phyloP scores from a whole-genome alignment of 108 stramenopile species.

The Halocafeteria seosinensis region DNA sequence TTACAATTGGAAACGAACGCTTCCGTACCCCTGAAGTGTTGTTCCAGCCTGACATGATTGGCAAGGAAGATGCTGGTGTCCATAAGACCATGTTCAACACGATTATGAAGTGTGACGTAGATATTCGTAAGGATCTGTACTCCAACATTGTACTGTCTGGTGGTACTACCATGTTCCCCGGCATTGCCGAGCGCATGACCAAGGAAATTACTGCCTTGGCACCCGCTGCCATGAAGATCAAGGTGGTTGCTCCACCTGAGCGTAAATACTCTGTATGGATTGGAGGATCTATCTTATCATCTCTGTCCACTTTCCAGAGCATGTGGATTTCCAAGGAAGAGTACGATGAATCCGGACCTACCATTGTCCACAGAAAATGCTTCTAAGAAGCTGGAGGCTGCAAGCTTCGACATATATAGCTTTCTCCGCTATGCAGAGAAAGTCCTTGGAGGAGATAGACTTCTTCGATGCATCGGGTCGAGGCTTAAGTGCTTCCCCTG shows the following conservation, averaged over 20 bases:
- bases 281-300: constrained; percentile 85
- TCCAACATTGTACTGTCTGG: constrained; percentile 48
- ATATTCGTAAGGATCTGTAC: constrained; percentile 77
- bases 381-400: too few species aligned
- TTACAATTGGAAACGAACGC: constrained; percentile 42
- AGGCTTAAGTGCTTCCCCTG: too few species aligned
- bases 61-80: constrained; percentile 87
- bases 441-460: too few species aligned
- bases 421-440: too few species aligned
- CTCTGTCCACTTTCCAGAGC: constrained; percentile 84
- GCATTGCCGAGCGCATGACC: constrained; percentile 94
- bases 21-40: constrained; percentile 50
- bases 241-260: constrained; percentile 60
- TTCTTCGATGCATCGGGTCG: too few species aligned
- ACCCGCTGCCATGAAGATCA: constrained; percentile 84
- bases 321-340: constrained; percentile 85
- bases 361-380: constrained; percentile 46
- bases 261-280: constrained; percentile 51
- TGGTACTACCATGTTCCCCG: constrained; percentile 74
- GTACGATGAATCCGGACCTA: constrained; percentile 65
- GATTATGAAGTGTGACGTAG: constrained; percentile 99
- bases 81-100: constrained; percentile 95
- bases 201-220: constrained; percentile 83
- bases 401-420: too few species aligned
- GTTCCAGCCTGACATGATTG: constrained; percentile 68